Conservation (phyloP, 192 early-diverging fungal genomes). For the Chytriomyces sp. region DNA sequence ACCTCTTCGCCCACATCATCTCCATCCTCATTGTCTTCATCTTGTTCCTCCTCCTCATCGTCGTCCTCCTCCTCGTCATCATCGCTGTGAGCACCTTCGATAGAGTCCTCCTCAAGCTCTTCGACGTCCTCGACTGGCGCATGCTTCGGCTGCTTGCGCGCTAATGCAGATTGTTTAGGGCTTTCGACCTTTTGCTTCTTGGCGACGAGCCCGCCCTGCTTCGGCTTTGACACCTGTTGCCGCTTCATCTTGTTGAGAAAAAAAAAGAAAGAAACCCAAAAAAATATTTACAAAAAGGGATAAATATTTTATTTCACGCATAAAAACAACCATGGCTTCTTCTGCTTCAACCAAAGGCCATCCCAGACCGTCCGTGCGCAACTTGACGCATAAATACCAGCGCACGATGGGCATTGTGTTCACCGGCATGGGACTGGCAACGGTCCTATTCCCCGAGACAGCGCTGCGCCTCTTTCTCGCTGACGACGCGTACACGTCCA, state of each 20-base stretch:
- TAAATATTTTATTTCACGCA: no score
- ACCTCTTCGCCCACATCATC: conserved; percentile 12
- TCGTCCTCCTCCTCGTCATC: conserved; percentile 29
- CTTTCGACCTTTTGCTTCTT: no score
- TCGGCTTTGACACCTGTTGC: no score
- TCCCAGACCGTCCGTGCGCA: no score
- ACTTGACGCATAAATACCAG: neutral
- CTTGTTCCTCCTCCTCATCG: conserved; percentile 29
- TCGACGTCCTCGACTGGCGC: conserved; percentile 16
- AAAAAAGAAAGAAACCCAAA: no score
- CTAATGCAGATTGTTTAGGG: no score
- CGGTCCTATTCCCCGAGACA: conserved; percentile 28
- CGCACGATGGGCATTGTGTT: conserved; percentile 31
- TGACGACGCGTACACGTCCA: neutral
- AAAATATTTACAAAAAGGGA: no score
- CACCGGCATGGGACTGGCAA: conserved; percentile 35
- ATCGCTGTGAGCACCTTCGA: conserved; percentile 5
- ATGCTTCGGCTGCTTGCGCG: no score
- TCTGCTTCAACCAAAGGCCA: no score
- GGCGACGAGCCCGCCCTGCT: no score
- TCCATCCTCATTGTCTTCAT: conserved; percentile 17
- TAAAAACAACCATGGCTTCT: no score
- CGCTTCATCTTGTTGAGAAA: no score
- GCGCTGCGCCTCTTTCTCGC: neutral
- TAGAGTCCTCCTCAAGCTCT: conserved; percentile 28